A percentile compares a stretch with the other conserved stretches of the same genome.
Conservation (phyloP, 148 eudicot species). For the Chenopodium quinoa region DNA sequence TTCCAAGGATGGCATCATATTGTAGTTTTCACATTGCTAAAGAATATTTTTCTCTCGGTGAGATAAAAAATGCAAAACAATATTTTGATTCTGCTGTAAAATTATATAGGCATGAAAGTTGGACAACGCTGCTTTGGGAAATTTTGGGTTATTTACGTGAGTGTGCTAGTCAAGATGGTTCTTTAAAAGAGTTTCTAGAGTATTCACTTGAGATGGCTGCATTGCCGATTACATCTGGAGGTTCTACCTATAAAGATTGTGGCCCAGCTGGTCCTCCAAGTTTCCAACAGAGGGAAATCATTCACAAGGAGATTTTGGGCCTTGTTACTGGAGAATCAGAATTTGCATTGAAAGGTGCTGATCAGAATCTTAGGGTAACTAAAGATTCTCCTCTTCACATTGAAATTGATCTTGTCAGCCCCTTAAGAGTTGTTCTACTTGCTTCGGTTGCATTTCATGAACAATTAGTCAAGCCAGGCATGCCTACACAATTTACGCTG, state of each 20-base stretch:
- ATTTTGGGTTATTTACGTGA: conserved; percentile 87
- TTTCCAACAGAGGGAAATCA: conserved; percentile 61
- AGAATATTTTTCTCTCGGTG: conserved; percentile 64
- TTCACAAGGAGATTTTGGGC: conserved; percentile 70
- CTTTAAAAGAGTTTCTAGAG: conserved; percentile 76
- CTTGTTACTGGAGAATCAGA: conserved; percentile 55
- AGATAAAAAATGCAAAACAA: conserved; percentile 57
- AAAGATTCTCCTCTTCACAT: conserved; percentile 68
- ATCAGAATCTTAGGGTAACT: conserved; percentile 35
- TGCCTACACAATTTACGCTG: conserved; percentile 54
- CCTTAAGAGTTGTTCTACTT: conserved; percentile 81
- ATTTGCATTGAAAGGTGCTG: conserved; percentile 30
- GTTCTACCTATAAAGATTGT: conserved; percentile 49
- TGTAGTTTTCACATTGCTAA: conserved; percentile 79
- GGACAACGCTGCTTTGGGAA: conserved; percentile 87
- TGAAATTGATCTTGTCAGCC: conserved; percentile 96
- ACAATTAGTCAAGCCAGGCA: conserved; percentile 80
- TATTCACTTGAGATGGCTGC: conserved; percentile 99
- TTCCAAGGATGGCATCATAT: conserved; percentile 71
- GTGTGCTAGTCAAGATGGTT: conserved; percentile 67
- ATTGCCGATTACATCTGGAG: conserved; percentile 57
- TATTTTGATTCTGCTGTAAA: conserved; percentile 58
- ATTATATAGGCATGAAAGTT: conserved; percentile 85
- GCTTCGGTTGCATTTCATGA: conserved; percentile 95
- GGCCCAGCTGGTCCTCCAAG: conserved; percentile 90